A percentile compares a stretch with the other conserved stretches of the same genome.
These are phyloP conservation scores for Acer negundo DNA, from an alignment of 345 rosid species.

Conservation along the genomic window DNA sequence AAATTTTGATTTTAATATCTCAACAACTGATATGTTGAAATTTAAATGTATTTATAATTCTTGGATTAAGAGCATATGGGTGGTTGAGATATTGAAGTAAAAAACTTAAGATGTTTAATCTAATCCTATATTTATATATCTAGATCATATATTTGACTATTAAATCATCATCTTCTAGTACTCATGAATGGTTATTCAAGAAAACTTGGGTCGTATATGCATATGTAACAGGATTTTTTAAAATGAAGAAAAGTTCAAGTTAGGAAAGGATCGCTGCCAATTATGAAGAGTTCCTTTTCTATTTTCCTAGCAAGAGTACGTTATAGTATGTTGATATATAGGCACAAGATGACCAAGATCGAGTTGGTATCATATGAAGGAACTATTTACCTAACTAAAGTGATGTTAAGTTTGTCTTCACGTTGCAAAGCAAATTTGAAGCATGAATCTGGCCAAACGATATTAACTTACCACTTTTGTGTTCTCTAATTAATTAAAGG, in stretches of 20 bases:
- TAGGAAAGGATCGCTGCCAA: background rate
- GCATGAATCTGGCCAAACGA: constrained; percentile 13
- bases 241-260: no score
- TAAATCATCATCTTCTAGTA: background rate
- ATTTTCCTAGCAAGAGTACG: no score
- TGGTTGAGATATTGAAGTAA: no score
- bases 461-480: background rate
- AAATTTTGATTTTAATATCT: no score
- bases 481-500: background rate
- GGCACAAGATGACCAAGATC: background rate
- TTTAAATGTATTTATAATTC: no score
- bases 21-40: no score
- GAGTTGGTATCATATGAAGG: background rate
- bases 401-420: background rate
- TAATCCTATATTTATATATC: background rate
- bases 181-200: background rate
- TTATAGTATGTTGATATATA: no score
- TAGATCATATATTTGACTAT: background rate
- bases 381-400: constrained; percentile 5
- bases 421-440: constrained; percentile 10
- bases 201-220: background rate
- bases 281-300: no score
- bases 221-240: no score
- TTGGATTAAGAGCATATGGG: no score
- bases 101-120: no score